These are phyloP conservation scores for Lupinus albus DNA, from an alignment of 306 rosid genomes.

Conservation along the genomic window DNA sequence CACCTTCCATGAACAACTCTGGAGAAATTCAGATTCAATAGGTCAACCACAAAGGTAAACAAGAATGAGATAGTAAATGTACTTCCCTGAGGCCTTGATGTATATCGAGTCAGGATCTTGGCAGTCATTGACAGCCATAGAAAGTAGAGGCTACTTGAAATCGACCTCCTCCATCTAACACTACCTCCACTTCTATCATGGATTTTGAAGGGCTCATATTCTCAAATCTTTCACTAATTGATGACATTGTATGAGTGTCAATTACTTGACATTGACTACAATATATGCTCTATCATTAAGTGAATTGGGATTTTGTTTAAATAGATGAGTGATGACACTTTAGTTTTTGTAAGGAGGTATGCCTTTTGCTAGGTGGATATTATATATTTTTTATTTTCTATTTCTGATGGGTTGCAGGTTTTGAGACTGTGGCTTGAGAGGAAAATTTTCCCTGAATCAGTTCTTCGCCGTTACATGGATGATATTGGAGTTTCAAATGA, in stretches of 20 bases:
- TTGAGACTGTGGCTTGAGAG: conserved; percentile 97
- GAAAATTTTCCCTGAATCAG: conserved; percentile 82
- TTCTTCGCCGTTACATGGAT: conserved; percentile 88
- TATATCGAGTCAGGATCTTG: neutral
- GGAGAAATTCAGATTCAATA: neutral
- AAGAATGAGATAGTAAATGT: neutral
- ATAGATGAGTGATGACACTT: neutral
- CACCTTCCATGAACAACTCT: neutral
- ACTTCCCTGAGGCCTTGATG: neutral
- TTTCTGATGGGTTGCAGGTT: conserved; percentile 61
- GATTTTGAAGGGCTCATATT: neutral
- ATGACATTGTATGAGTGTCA: conserved; percentile 21
- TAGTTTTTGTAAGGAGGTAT: neutral
- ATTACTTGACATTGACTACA: conserved; percentile 24
- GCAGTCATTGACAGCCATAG: neutral
- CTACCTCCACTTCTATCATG: neutral
- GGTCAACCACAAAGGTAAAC: neutral
- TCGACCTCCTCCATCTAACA: neutral
- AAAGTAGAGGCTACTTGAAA: neutral
- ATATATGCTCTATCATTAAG: neutral
- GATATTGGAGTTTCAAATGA: conserved; percentile 89
- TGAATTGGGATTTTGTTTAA: conserved; percentile 31
- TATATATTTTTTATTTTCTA: conserved; percentile 26
- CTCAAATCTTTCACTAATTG: conserved; percentile 5
- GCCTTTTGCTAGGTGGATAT: neutral